phyloP scores from a whole-genome alignment of 1,139 yeast species.

The Candida tetrigidarum region DNA sequence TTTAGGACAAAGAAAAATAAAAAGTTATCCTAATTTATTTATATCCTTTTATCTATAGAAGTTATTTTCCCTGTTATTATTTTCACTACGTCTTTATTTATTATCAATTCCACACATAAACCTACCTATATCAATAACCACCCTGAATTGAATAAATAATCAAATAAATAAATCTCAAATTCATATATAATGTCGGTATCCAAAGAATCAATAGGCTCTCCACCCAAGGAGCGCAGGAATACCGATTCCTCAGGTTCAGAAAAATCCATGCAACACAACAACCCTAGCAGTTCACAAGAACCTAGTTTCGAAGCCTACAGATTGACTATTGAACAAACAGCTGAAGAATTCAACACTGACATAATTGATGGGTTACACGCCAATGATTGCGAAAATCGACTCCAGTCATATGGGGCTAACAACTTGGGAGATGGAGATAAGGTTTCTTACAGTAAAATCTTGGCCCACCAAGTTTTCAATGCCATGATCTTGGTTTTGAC shows the following conservation, averaged over 20 bases:
- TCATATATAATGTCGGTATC: conserved; percentile 11
- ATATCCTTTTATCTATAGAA: no score
- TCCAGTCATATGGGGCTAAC: conserved; percentile 56
- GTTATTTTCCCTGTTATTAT: neutral
- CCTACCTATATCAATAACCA: no score
- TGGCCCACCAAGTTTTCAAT: conserved; percentile 73
- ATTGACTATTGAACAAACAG: conserved; percentile 38
- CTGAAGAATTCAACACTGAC: conserved; percentile 41
- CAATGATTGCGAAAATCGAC: conserved; percentile 32
- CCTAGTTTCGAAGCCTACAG: conserved; percentile 32
- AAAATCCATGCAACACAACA: conserved; percentile 7
- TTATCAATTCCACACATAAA: neutral
- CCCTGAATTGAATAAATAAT: no score
- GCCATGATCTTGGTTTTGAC: conserved; percentile 81
- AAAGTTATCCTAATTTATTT: no score
- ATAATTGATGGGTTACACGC: conserved; percentile 50
- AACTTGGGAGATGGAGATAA: conserved; percentile 63
- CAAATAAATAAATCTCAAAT: no score
- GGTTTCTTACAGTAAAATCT: conserved; percentile 58
- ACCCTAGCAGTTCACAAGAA: neutral
- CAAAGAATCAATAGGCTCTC: conserved; percentile 9
- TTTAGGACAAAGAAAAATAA: conserved; percentile 1
- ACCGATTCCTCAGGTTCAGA: conserved; percentile 15
- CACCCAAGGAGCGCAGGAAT: conserved; percentile 9
- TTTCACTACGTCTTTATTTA: neutral